Percentiles rank a stretch among this genome's conserved stretches.
Evolutionary conservation across 768 basidiomycete species (phyloP).

Genomic region (Podaxis pistillaris): DNA sequence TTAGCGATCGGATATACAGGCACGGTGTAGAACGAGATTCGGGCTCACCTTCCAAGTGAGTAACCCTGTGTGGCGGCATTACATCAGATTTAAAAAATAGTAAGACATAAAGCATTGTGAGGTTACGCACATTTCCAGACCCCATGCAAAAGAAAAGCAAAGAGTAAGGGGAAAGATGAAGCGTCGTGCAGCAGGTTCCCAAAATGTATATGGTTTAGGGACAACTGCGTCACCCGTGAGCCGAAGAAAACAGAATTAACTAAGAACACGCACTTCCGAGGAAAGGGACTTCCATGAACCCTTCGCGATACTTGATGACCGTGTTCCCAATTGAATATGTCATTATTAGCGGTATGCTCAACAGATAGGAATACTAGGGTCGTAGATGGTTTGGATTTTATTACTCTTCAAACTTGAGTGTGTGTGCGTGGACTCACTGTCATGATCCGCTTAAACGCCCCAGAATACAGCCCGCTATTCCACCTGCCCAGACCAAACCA

Average conservation of each 20-base stretch:
- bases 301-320: conserved; percentile 72
- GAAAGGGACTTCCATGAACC: conserved; percentile 46
- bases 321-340: conserved; percentile 62
- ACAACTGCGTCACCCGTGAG: conserved; percentile 41
- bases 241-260: background rate
- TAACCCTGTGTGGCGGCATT: conserved; percentile 46
- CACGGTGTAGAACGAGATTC: background rate
- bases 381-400: background rate
- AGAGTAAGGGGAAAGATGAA: conserved; percentile 69
- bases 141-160: conserved; percentile 65
- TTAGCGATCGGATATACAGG: background rate
- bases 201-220: conserved; percentile 61
- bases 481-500: conserved; percentile 44
- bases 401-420: background rate
- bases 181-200: conserved; percentile 42
- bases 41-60: conserved; percentile 71
- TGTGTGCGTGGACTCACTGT: conserved; percentile 47
- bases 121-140: conserved; percentile 65
- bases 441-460: conserved; percentile 86
- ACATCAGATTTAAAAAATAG: background rate
- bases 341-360: conserved; percentile 59
- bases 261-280: conserved; percentile 45
- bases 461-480: conserved; percentile 63
- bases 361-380: conserved; percentile 66
- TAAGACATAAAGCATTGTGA: background rate